phyloP scores from a whole-genome alignment of 768 basidiomycete species.

The Mycena polygramma region DNA sequence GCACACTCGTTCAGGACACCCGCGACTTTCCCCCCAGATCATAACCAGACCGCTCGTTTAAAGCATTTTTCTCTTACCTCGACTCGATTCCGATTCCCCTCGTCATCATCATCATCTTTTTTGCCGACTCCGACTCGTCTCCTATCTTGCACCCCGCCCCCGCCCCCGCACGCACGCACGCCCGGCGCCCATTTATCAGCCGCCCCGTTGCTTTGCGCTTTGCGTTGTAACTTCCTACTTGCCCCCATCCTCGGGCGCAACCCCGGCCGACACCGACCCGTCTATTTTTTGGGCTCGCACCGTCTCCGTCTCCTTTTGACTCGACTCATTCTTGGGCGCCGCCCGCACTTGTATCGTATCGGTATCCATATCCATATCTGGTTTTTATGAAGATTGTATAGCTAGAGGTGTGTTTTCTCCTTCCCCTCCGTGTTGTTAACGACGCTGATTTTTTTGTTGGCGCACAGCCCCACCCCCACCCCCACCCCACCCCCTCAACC shows the following conservation, averaged over 20 bases:
- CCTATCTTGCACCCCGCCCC: background rate
- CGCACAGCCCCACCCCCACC: background rate
- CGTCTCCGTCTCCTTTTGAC: too few species aligned
- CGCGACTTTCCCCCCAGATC: conserved; percentile 1
- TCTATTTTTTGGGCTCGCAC: background rate
- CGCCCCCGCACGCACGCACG: background rate
- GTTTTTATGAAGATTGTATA: conserved; percentile 7
- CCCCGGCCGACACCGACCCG: background rate
- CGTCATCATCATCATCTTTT: too few species aligned
- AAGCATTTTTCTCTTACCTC: background rate
- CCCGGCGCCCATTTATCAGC: too few species aligned
- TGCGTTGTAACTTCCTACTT: too few species aligned
- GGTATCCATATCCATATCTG: background rate
- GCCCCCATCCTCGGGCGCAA: too few species aligned
- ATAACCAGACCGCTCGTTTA: background rate
- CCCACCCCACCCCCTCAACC: background rate
- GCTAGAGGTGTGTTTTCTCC: conserved; percentile 10
- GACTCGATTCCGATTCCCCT: background rate
- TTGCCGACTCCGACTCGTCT: background rate
- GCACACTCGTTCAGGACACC: conserved; percentile 40
- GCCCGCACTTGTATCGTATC: background rate
- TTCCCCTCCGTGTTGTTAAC: too few species aligned
- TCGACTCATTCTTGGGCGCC: background rate
- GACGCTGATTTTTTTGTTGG: too few species aligned
- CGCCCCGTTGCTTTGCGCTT: too few species aligned